These are phyloP conservation scores for Hanseniaspora meyeri DNA, from an alignment of 805 yeast species.

Conservation along the genomic window DNA sequence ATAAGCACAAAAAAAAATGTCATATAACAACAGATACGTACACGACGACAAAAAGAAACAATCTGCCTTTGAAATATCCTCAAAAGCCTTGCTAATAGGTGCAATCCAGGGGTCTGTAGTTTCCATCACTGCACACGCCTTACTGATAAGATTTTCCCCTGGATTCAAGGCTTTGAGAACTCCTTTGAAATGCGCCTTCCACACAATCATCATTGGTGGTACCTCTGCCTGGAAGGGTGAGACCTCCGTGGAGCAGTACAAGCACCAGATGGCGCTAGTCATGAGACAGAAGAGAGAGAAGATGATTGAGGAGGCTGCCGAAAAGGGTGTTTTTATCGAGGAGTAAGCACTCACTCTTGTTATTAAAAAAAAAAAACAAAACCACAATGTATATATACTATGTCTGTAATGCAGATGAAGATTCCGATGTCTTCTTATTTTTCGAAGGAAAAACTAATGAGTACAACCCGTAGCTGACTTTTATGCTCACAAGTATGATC, in stretches of 20 bases:
- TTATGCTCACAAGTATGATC: conserved; percentile 23
- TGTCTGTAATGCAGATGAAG: background rate
- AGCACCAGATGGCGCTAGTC: conserved; percentile 26
- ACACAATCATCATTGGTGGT: conserved; percentile 32
- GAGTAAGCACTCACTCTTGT: too few species aligned
- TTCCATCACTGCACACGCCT: conserved; percentile 27
- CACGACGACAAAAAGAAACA: conserved; percentile 1
- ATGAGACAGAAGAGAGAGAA: conserved; percentile 27
- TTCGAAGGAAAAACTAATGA: conserved; percentile 8
- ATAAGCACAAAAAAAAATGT: background rate
- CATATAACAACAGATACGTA: background rate
- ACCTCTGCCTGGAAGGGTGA: conserved; percentile 35
- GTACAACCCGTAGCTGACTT: conserved; percentile 22
- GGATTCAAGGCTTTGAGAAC: conserved; percentile 30
- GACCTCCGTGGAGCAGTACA: conserved; percentile 30
- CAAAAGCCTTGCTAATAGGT: conserved; percentile 31
- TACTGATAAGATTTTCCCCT: conserved; percentile 28
- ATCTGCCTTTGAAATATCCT: conserved; percentile 20
- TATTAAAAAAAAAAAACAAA: too few species aligned
- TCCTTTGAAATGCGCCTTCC: conserved; percentile 33
- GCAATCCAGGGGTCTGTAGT: conserved; percentile 33
- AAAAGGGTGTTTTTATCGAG: conserved; percentile 33
- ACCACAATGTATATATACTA: background rate
- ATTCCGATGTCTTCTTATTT: conserved; percentile 2
- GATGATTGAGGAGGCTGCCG: conserved; percentile 35